These are phyloP conservation scores for Plantago ovata DNA, from an alignment of 257 asterid species.

Conservation along the genomic window DNA sequence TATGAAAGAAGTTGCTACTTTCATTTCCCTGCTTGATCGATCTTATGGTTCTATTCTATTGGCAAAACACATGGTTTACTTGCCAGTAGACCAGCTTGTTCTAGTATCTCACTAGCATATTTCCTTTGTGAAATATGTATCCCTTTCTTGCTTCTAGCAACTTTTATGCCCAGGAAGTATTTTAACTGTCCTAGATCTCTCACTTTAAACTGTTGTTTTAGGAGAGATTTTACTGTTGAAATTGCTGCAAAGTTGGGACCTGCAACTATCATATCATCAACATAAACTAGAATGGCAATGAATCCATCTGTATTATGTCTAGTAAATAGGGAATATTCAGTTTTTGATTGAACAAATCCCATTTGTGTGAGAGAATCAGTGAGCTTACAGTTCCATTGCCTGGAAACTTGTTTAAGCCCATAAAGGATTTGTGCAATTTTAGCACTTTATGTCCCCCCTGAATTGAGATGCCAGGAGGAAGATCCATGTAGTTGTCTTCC, in stretches of 20 bases:
- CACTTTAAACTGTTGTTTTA: not conserved
- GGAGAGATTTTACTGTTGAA: not conserved
- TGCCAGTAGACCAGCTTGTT: not conserved
- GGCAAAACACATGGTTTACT: not conserved
- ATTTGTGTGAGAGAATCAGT: not conserved
- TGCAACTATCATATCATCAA: not conserved
- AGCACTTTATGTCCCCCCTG: too few relatives aligned
- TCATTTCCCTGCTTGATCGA: not conserved
- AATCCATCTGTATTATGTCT: not conserved
- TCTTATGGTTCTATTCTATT: not conserved
- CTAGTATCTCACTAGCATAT: not conserved
- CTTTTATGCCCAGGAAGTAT: too few relatives aligned
- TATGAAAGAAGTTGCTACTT: not conserved
- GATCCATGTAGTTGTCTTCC: not conserved
- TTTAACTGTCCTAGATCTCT: not conserved
- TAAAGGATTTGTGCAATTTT: too few relatives aligned
- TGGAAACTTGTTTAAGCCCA: too few relatives aligned
- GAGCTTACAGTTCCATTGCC: too few relatives aligned
- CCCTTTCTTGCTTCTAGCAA: too few relatives aligned
- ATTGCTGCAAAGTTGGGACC: not conserved
- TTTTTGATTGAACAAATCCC: not conserved
- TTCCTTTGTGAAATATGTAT: too few relatives aligned
- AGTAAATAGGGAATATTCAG: not conserved
- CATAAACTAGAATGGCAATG: not conserved
- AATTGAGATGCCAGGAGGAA: too few relatives aligned